A percentile compares a stretch with the other conserved stretches of the same genome.
phyloP scores from a whole-genome alignment of 805 yeast species.

The Hemisphaericaspora nanyangensis region DNA sequence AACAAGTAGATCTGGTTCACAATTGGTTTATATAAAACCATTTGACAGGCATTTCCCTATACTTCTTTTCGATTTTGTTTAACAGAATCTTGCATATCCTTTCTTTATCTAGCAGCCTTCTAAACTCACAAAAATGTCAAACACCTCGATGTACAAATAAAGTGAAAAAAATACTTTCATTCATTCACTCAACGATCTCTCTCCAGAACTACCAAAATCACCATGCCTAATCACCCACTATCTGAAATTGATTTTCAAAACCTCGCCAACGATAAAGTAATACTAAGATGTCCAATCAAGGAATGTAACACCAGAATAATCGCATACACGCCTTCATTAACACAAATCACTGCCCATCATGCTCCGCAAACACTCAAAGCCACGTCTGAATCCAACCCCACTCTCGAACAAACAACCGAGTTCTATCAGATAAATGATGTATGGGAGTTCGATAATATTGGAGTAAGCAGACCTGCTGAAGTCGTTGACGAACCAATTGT shows the following conservation, averaged over 20 bases:
- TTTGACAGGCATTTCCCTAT: no score
- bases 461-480: slow-evolving; percentile 53
- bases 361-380: slow-evolving; percentile 29
- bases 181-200: no score
- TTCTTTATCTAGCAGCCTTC: no score
- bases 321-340: not conserved
- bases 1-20: no score
- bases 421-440: slow-evolving; percentile 52
- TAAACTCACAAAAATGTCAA: no score
- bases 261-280: slow-evolving; percentile 1
- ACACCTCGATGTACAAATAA: no score
- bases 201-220: not conserved
- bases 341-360: slow-evolving; percentile 11
- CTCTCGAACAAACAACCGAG: slow-evolving; percentile 5
- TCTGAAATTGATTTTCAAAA: slow-evolving; percentile 1
- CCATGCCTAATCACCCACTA: slow-evolving; percentile 4
- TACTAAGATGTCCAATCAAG: slow-evolving; percentile 18
- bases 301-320: slow-evolving; percentile 17
- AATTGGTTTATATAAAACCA: no score
- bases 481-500: slow-evolving; percentile 15
- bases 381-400: not conserved
- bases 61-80: no score
- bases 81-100: no score
- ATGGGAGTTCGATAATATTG: slow-evolving; percentile 80
- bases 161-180: no score